phyloP scores from a whole-genome alignment of 73 alveolate genomes.

The Tetrahymena borealis region DNA sequence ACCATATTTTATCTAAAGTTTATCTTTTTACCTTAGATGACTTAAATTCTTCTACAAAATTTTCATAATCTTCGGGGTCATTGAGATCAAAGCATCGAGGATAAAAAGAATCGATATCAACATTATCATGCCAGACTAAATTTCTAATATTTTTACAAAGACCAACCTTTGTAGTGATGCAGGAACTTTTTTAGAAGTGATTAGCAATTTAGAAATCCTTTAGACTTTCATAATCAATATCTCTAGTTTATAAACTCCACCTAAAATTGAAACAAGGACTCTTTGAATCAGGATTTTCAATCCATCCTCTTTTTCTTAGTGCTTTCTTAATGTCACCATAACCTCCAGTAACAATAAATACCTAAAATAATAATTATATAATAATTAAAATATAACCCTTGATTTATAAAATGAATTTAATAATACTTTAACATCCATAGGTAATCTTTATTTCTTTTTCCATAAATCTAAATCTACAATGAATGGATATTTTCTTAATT shows the following conservation, averaged over 20 bases:
- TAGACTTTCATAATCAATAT: slow-evolving; percentile 74
- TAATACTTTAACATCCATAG: slow-evolving; percentile 13
- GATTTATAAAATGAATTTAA: neutral
- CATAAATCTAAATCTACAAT: slow-evolving; percentile 44
- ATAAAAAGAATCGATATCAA: slow-evolving; percentile 88
- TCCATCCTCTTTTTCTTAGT: slow-evolving; percentile 89
- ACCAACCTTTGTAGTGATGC: slow-evolving; percentile 91
- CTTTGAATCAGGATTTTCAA: slow-evolving; percentile 74
- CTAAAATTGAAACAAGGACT: slow-evolving; percentile 82
- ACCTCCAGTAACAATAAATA: slow-evolving; percentile 79
- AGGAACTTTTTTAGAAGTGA: slow-evolving; percentile 80
- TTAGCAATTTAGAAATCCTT: slow-evolving; percentile 71
- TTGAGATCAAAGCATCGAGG: slow-evolving; percentile 93
- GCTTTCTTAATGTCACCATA: slow-evolving; percentile 78
- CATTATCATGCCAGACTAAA: slow-evolving; percentile 81
- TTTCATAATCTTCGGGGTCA: slow-evolving; percentile 82
- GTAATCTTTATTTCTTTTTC: slow-evolving; percentile 47
- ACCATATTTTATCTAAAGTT: slow-evolving; percentile 32
- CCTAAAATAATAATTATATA: neutral
- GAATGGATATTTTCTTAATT: slow-evolving; percentile 25
- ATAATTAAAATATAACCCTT: neutral
- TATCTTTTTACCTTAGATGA: slow-evolving; percentile 71
- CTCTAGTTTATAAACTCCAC: slow-evolving; percentile 77
- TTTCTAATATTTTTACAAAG: slow-evolving; percentile 78
- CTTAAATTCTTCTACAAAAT: slow-evolving; percentile 86